phyloP scores from a whole-genome alignment of 1,139 yeast species.

The Protomyces arabidopsidicola region DNA sequence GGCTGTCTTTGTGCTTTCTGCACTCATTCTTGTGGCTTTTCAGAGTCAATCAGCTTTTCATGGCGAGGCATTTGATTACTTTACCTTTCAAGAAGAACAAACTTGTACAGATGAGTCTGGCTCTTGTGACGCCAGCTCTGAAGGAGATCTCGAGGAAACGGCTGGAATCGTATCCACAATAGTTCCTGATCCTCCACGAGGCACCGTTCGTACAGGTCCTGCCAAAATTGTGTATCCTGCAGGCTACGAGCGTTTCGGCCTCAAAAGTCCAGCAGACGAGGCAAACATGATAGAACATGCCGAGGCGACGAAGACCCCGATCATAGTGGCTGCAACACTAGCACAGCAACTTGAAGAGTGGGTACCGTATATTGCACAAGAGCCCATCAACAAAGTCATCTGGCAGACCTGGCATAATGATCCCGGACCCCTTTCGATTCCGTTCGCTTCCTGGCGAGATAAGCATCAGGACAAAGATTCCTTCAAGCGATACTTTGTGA shows the following conservation, averaged over 20 bases:
- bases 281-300: not conserved
- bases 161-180: no score
- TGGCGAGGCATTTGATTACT: no score
- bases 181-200: no score
- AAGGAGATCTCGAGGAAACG: no score
- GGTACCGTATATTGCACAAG: not conserved
- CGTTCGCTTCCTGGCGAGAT: slow-evolving; percentile 13
- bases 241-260: not conserved
- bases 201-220: not conserved
- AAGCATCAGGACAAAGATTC: not conserved
- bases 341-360: not conserved
- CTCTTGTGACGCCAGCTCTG: no score
- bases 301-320: not conserved
- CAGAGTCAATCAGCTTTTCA: not conserved
- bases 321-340: not conserved
- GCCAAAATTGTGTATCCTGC: not conserved
- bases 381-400: slow-evolving; percentile 12
- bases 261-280: not conserved
- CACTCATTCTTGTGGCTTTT: not conserved
- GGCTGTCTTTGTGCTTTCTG: not conserved
- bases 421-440: slow-evolving; percentile 4
- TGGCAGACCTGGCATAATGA: slow-evolving; percentile 17
- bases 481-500: slow-evolving; percentile 15
- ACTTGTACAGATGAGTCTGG: no score
- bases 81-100: no score